Percentiles rank a stretch among this genome's conserved stretches.
These are phyloP conservation scores for Suhomyces faveliae DNA, from an alignment of 805 yeast species.

Conservation along the genomic window DNA sequence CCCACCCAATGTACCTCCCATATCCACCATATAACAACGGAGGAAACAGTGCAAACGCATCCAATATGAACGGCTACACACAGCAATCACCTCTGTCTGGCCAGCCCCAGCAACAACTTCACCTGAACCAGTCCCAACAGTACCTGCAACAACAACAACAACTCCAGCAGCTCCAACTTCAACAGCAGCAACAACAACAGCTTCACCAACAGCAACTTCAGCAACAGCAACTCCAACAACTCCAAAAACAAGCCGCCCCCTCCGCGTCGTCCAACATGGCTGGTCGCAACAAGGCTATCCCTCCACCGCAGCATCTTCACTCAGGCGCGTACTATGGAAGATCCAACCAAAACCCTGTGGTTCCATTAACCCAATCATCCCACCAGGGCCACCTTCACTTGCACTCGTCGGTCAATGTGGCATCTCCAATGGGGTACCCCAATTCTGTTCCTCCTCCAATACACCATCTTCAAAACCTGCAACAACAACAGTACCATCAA, in stretches of 20 bases:
- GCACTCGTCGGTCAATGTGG: neutral
- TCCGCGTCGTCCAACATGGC: neutral
- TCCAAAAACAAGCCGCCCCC: neutral
- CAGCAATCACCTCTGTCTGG: constrained; percentile 3
- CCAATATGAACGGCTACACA: constrained; percentile 12
- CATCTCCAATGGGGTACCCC: constrained; percentile 4
- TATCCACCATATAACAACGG: constrained; percentile 5
- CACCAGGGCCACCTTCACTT: constrained; percentile 1
- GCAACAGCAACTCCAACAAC: constrained; percentile 13
- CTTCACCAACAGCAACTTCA: constrained; percentile 13
- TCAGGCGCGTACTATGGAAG: constrained; percentile 4
- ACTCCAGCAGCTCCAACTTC: neutral
- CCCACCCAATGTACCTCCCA: constrained; percentile 9
- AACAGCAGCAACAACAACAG: constrained; percentile 4
- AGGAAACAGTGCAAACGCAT: constrained; percentile 2
- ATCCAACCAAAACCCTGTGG: constrained; percentile 4
- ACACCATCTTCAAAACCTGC: constrained; percentile 13
- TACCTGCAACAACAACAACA: constrained; percentile 9
- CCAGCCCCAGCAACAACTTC: constrained; percentile 9
- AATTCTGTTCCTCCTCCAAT: constrained; percentile 1
- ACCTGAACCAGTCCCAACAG: constrained; percentile 11
- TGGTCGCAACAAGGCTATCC: constrained; percentile 1
- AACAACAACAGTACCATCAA: constrained; percentile 16
- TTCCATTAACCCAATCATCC: neutral
- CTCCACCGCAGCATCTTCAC: constrained; percentile 7